Conservation (phyloP, 345 rosid genomes). For the Hibiscus syriacus region DNA sequence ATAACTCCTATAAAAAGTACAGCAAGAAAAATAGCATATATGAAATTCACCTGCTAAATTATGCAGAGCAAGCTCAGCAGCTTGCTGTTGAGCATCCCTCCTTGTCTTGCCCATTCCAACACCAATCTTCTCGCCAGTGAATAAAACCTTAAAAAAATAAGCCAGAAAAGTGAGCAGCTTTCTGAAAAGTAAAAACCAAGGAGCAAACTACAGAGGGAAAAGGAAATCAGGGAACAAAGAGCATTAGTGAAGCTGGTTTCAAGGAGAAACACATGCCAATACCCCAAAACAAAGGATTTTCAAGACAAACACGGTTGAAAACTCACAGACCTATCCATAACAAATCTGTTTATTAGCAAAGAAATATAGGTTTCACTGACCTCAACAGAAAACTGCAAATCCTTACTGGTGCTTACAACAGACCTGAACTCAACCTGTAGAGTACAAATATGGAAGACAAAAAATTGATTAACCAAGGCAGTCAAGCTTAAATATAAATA, state of each 20-base stretch:
- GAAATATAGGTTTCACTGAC: constrained; percentile 34
- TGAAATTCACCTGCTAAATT: constrained; percentile 62
- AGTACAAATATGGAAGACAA: constrained; percentile 5
- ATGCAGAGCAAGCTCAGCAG: constrained; percentile 88
- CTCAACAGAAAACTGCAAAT: constrained; percentile 93
- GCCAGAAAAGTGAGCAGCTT: constrained; percentile 3
- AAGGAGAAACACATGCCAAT: background rate
- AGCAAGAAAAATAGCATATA: background rate
- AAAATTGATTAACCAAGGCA: constrained; percentile 5
- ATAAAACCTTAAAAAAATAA: constrained; percentile 51
- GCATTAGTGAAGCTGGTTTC: background rate
- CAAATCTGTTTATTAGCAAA: background rate
- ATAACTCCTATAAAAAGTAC: background rate
- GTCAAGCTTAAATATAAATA: background rate
- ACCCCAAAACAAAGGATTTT: constrained; percentile 14
- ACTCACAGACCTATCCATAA: background rate
- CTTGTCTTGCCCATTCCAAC: constrained; percentile 96
- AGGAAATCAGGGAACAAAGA: background rate
- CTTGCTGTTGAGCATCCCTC: constrained; percentile 96
- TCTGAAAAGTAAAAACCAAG: background rate
- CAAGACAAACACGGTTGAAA: background rate
- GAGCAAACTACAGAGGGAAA: background rate
- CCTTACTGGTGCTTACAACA: constrained; percentile 75
- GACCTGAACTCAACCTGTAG: constrained; percentile 82
- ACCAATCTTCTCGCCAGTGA: constrained; percentile 87